A percentile compares a stretch with the other conserved stretches of the same genome.
Evolutionary conservation across 2,329 filamentous ascomycete genomes (phyloP).

Genomic region (Fusarium chlamydosporum): DNA sequence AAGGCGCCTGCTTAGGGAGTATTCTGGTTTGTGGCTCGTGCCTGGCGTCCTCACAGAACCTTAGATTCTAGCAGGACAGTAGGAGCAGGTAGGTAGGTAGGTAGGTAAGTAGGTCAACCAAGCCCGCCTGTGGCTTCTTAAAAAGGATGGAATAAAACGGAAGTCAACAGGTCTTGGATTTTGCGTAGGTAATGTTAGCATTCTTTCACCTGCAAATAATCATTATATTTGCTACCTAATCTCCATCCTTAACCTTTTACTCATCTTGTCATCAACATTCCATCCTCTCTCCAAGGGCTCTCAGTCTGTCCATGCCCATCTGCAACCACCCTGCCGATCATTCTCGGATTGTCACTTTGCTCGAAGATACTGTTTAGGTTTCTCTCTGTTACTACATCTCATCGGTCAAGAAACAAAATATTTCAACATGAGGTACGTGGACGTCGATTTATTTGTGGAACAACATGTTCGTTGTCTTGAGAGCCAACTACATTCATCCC

Average conservation of each 20-base stretch:
- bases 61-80: not conserved
- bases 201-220: slow-evolving; percentile 1
- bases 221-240: not conserved
- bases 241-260: slow-evolving; percentile 15
- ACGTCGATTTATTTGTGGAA: slow-evolving; percentile 7
- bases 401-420: not conserved
- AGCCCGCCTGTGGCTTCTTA: slow-evolving; percentile 8
- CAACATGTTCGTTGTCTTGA: not conserved
- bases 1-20: not conserved
- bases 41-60: not conserved
- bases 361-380: not conserved
- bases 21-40: not conserved
- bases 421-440: slow-evolving; percentile 39
- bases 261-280: slow-evolving; percentile 3
- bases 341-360: not conserved
- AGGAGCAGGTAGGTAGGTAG: no score
- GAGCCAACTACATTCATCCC: slow-evolving; percentile 30
- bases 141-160: not conserved
- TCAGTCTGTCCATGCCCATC: slow-evolving; percentile 5
- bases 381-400: not conserved
- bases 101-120: no score
- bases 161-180: slow-evolving; percentile 4
- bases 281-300: slow-evolving; percentile 2
- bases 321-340: not conserved
- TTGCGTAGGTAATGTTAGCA: not conserved